Conservation (phyloP, 2,329 filamentous ascomycete species). For the Beauveria medogensis region DNA sequence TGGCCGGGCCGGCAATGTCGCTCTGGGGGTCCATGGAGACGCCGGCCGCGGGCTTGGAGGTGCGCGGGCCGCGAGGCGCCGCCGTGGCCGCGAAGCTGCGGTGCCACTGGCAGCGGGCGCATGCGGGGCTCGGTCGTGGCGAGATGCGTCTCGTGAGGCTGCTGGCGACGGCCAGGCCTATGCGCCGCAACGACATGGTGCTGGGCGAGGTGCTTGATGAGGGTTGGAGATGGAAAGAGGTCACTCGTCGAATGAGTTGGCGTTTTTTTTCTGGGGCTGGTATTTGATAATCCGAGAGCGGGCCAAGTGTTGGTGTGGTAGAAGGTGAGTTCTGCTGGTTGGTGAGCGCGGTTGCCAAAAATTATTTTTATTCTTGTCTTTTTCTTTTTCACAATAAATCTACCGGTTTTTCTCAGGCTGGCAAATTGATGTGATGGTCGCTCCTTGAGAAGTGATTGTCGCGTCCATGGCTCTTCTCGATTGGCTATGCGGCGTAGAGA, state of each 20-base stretch:
- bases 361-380: neutral
- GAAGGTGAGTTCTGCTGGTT: neutral
- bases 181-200: constrained; percentile 25
- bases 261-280: constrained; percentile 2
- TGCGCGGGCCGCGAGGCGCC: constrained; percentile 15
- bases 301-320: neutral
- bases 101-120: constrained; percentile 45
- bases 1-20: constrained; percentile 37
- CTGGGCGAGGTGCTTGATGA: neutral
- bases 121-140: constrained; percentile 20
- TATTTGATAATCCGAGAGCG: neutral
- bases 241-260: neutral
- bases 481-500: no score
- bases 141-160: constrained; percentile 20
- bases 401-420: no score
- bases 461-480: no score
- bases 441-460: no score
- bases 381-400: no score
- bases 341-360: neutral
- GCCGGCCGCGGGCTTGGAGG: constrained; percentile 28
- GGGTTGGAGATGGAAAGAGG: neutral
- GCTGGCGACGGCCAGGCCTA: constrained; percentile 21
- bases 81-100: constrained; percentile 36
- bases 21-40: constrained; percentile 29
- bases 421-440: no score